A percentile compares a stretch with the other conserved stretches of the same genome.
Evolutionary conservation across 345 rosid species (phyloP).

Genomic region (Corchorus capsularis): DNA sequence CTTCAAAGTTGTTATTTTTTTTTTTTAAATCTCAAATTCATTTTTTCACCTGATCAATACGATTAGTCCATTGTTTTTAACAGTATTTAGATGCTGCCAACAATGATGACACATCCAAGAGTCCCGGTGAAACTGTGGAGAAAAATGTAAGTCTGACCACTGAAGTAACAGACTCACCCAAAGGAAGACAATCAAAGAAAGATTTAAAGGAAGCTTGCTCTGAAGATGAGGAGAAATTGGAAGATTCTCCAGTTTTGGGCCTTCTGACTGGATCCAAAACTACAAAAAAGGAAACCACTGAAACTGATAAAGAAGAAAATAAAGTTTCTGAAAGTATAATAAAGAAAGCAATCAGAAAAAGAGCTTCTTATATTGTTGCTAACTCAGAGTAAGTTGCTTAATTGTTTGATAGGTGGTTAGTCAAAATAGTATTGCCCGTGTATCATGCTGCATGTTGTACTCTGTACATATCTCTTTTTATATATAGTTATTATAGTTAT

Average conservation of each 20-base stretch:
- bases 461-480: background rate
- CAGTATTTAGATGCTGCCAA: conserved; percentile 56
- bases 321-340: conserved; percentile 50
- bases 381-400: conserved; percentile 66
- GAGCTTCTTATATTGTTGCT: conserved; percentile 60
- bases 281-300: conserved; percentile 37
- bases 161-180: conserved; percentile 41
- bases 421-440: conserved; percentile 2
- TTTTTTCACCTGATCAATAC: conserved; percentile 2
- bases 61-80: conserved; percentile 21
- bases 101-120: conserved; percentile 46
- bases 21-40: conserved; percentile 3
- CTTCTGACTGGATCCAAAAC: conserved; percentile 46
- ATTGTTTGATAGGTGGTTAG: conserved; percentile 4
- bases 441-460: background rate
- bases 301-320: conserved; percentile 34
- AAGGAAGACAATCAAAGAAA: conserved; percentile 41
- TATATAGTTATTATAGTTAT: too few species aligned
- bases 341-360: conserved; percentile 56
- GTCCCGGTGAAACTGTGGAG: conserved; percentile 39
- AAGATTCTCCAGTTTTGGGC: conserved; percentile 80
- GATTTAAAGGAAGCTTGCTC: conserved; percentile 41
- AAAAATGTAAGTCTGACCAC: conserved; percentile 33
- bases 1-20: background rate
- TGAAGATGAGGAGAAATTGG: conserved; percentile 61